Evolutionary conservation across 2,329 filamentous ascomycete genomes (phyloP).

Genomic region (Chrysoporthe deuterocubensis): DNA sequence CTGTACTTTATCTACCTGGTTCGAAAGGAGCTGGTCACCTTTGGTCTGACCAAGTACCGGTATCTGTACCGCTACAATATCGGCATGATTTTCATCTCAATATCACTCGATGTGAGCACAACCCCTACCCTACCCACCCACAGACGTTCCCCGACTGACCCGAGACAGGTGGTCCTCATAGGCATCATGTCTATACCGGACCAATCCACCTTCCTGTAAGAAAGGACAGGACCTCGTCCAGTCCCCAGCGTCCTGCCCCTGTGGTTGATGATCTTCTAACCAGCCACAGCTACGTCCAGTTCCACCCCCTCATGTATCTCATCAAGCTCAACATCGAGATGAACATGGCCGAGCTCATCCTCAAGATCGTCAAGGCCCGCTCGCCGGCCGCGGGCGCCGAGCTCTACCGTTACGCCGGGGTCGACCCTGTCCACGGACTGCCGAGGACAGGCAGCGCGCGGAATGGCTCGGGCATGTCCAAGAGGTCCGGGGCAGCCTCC

Average conservation of each 20-base stretch:
- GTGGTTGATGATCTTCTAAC: background rate
- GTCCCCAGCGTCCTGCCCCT: background rate
- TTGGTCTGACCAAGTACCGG: slow-evolving; percentile 51
- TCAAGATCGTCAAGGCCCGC: slow-evolving; percentile 38
- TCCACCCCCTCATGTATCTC: slow-evolving; percentile 51
- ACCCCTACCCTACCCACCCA: background rate
- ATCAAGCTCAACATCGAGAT: slow-evolving; percentile 57
- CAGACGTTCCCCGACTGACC: background rate
- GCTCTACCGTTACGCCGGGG: background rate
- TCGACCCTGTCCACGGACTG: background rate
- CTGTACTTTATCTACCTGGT: slow-evolving; percentile 51
- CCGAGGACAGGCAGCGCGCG: background rate
- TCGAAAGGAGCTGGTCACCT: slow-evolving; percentile 48
- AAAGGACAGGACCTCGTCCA: background rate
- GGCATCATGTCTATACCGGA: slow-evolving; percentile 51
- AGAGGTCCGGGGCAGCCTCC: background rate
- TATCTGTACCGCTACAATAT: slow-evolving; percentile 50
- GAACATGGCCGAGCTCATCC: slow-evolving; percentile 55
- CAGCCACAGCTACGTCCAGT: slow-evolving; percentile 46
- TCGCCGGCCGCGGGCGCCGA: background rate
- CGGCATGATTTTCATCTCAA: slow-evolving; percentile 48
- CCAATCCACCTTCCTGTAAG: slow-evolving; percentile 43
- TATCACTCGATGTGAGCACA: slow-evolving; percentile 46
- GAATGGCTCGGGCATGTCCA: background rate
- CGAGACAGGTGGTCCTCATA: slow-evolving; percentile 40